Evolutionary conservation across 768 basidiomycete species (phyloP), one percentile per base, ranked within the genome.

Genomic region (Russula earlei): DNA sequence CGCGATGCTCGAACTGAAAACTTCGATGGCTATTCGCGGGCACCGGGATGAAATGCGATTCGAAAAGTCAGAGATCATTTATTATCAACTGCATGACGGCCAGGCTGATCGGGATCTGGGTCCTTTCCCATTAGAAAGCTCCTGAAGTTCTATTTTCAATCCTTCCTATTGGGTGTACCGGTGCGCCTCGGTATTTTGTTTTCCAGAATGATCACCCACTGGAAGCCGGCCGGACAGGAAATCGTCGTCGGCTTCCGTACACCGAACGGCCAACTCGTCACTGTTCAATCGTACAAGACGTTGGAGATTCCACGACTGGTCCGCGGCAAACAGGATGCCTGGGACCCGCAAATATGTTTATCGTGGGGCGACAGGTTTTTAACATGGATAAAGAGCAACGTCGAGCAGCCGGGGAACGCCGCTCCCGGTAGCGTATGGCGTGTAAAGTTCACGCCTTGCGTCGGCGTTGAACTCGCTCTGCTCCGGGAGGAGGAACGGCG

Each of bases 101-200:
- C 12, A 9, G 25, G 20, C 24, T 38, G 11, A 7, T 7, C 43
- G 46, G 20, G 40, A 20, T 2, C 19, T 4, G 46, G 20, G 40
- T 17, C 2, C 19, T 4, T 17, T 34, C 52, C 58, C n/a, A 62
- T 49, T 66, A 91, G 87, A 68, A 94, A 94, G 67, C 72, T 94
- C n/a, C 79, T 94, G 55, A 92, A 90, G 65, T 91, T 91, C 69
- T 93, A 92, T 74, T 81, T 91, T 58, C 91, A 94, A 65, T 92
- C 90, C 1, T 93, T 91, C 68, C 77, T 94, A 25, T 79, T 94
- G 52, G 92, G 91, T 47, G 90, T 94, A n/a, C 91, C 91, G 20
- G 86, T 86, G 34, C 52, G 38, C 19, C 17, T 40, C 5, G 40
- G 24, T 12, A 27, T 20, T 42, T 61, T 36, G 11, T 11, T 2